Conservation (phyloP, 768 basidiomycete species). For the Arthromyces matolae region DNA sequence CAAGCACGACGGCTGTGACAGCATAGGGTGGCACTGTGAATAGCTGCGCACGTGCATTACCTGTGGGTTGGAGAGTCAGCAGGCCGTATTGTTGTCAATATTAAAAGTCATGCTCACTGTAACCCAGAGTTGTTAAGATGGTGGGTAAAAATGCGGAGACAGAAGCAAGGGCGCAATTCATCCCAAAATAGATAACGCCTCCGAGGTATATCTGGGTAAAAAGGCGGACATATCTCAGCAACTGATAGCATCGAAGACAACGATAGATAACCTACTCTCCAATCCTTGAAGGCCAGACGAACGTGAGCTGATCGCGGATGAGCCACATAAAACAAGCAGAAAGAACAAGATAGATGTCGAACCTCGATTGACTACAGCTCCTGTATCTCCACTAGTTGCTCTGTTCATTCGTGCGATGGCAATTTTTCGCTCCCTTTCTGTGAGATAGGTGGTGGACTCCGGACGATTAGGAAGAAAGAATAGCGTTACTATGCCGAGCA, state of each 20-base stretch:
- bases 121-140: conserved; percentile 71
- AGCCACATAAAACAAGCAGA: neutral
- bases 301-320: conserved; percentile 48
- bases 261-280: conserved; percentile 63
- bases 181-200: conserved; percentile 74
- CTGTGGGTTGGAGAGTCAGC: conserved; percentile 32
- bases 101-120: conserved; percentile 41
- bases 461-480: conserved; percentile 67
- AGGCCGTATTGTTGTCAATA: neutral
- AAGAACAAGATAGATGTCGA: neutral
- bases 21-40: conserved; percentile 83
- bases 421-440: conserved; percentile 49
- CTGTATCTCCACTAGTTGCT: conserved; percentile 60
- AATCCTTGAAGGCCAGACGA: conserved; percentile 60
- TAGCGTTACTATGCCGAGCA: conserved; percentile 54
- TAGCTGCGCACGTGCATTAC: conserved; percentile 62
- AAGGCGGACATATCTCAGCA: too few relatives aligned
- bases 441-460: conserved; percentile 62
- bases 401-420: conserved; percentile 68
- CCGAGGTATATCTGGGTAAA: conserved; percentile 52
- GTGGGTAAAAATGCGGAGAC: conserved; percentile 83
- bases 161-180: conserved; percentile 74
- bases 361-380: conserved; percentile 64
- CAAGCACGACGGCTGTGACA: conserved; percentile 62
- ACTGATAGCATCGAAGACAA: neutral